Conservation (phyloP, 1,284 basidiomycete genomes). For the Phellopilus nigrolimitatus region DNA sequence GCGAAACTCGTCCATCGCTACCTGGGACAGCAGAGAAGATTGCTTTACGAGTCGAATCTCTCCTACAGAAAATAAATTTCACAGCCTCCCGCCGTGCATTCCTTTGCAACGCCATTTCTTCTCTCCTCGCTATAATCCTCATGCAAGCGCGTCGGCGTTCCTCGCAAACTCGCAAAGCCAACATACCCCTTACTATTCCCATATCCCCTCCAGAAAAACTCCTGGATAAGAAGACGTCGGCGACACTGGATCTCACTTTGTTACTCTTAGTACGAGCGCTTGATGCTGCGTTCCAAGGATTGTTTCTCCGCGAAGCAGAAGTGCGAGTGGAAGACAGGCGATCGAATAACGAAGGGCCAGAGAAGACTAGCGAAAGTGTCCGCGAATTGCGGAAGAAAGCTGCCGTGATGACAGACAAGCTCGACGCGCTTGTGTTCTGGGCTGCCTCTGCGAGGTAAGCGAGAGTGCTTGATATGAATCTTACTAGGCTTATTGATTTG, state of each 20-base stretch:
- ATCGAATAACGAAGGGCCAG: conserved; percentile 21
- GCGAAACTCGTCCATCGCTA: conserved; percentile 12
- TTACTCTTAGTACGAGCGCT: conserved; percentile 65
- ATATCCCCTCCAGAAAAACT: conserved; percentile 16
- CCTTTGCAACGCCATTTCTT: conserved; percentile 50
- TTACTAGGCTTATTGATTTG: conserved; percentile 9
- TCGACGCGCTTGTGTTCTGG: conserved; percentile 72
- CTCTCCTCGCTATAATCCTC: conserved; percentile 50
- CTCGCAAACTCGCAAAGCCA: conserved; percentile 13
- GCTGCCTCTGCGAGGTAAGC: conserved; percentile 64
- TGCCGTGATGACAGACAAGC: conserved; percentile 37
- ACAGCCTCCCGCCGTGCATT: conserved; percentile 45
- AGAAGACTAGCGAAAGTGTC: not conserved
- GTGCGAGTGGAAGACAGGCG: conserved; percentile 22
- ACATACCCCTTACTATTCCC: conserved; percentile 23
- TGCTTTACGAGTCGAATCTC: not conserved
- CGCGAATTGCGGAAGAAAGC: conserved; percentile 11
- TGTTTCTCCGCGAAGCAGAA: conserved; percentile 32
- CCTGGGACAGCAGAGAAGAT: conserved; percentile 1
- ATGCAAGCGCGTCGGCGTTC: conserved; percentile 44
- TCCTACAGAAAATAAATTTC: not conserved
- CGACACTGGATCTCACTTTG: conserved; percentile 64
- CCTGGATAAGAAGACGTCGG: conserved; percentile 33
- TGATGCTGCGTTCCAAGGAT: conserved; percentile 51
- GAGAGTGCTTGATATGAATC: not conserved